phyloP scores from a whole-genome alignment of 2,329 filamentous ascomycete species.

The Triangularia verruculosa region DNA sequence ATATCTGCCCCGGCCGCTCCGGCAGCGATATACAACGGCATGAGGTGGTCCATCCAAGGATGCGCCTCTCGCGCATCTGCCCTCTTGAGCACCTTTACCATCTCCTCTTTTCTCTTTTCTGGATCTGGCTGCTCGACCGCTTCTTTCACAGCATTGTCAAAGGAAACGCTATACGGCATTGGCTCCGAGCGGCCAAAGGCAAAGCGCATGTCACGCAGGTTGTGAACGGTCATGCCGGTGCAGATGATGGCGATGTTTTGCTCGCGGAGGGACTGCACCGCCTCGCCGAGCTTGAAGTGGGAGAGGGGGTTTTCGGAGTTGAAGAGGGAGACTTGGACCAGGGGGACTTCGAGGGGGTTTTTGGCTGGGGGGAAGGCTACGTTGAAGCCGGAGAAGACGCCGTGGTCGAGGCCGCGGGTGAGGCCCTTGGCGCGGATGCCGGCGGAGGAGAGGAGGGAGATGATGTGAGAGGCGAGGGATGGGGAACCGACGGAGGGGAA shows the following conservation, averaged over 20 bases:
- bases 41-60: slow-evolving; percentile 49
- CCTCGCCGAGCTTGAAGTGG: slow-evolving; percentile 66
- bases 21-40: slow-evolving; percentile 47
- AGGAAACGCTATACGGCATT: slow-evolving; percentile 57
- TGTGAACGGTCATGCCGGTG: slow-evolving; percentile 74
- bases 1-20: slow-evolving; percentile 44
- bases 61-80: slow-evolving; percentile 48
- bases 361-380: slow-evolving; percentile 58
- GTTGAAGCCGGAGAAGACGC: slow-evolving; percentile 69
- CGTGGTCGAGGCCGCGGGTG: slow-evolving; percentile 68
- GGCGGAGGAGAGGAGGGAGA: slow-evolving; percentile 51
- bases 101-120: slow-evolving; percentile 37
- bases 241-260: slow-evolving; percentile 66
- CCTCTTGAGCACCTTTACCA: slow-evolving; percentile 40
- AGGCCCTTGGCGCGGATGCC: slow-evolving; percentile 59
- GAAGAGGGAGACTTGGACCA: slow-evolving; percentile 72
- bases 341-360: slow-evolving; percentile 62
- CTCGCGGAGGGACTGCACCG: slow-evolving; percentile 63
- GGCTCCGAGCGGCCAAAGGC: slow-evolving; percentile 44
- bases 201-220: slow-evolving; percentile 55
- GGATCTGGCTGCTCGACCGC: slow-evolving; percentile 50
- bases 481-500: slow-evolving; percentile 63
- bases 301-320: slow-evolving; percentile 59
- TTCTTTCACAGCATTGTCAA: slow-evolving; percentile 66
- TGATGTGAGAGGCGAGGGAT: slow-evolving; percentile 56